Evolutionary conservation across 2,329 filamentous ascomycete species (phyloP).

Genomic region (Botrytis tulipae): DNA sequence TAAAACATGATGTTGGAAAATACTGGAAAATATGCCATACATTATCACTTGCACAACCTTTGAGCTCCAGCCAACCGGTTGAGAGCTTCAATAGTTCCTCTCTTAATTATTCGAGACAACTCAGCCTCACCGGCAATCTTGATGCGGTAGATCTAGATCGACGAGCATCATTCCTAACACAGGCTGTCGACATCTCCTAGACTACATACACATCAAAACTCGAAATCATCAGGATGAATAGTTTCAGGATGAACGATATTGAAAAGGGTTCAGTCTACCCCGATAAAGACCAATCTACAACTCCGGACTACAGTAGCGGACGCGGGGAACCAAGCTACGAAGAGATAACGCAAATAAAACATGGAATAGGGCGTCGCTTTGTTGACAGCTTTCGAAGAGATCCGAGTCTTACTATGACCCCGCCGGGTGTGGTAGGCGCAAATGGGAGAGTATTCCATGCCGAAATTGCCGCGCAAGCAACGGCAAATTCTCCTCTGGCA

Average conservation of each 20-base stretch:
- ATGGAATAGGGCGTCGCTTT: slow-evolving; percentile 26
- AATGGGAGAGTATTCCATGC: slow-evolving; percentile 53
- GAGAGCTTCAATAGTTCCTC: neutral
- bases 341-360: slow-evolving; percentile 29
- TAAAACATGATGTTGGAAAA: slow-evolving; percentile 7
- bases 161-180: neutral
- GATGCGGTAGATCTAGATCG: neutral
- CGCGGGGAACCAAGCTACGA: slow-evolving; percentile 31
- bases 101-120: neutral
- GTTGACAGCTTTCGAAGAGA: slow-evolving; percentile 36
- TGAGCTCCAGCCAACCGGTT: neutral
- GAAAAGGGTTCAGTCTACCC: slow-evolving; percentile 22
- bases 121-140: slow-evolving; percentile 7
- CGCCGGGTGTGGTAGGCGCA: slow-evolving; percentile 40
- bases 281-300: slow-evolving; percentile 20
- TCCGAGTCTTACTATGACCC: slow-evolving; percentile 48
- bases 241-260: slow-evolving; percentile 20
- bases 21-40: neutral
- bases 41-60: slow-evolving; percentile 2
- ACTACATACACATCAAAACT: neutral
- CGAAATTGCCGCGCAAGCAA: slow-evolving; percentile 58
- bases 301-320: slow-evolving; percentile 28
- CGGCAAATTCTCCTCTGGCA: slow-evolving; percentile 71
- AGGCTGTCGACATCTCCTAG: neutral
- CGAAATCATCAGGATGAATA: neutral